phyloP scores from a whole-genome alignment of 257 asterid genomes.

The Solanum piurae region DNA sequence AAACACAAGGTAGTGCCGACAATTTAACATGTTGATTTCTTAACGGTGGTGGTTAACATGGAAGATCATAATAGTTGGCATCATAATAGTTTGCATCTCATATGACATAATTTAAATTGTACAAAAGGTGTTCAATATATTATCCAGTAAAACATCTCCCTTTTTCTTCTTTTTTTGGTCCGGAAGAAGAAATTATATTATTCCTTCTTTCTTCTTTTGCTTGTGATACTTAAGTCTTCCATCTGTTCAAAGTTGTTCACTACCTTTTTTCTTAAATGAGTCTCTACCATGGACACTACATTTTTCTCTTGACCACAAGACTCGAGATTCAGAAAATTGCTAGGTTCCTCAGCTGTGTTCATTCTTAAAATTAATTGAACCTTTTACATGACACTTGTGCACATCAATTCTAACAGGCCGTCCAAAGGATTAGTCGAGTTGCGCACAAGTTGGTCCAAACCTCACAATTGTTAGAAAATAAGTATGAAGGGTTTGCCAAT shows the following conservation, averaged over 20 bases:
- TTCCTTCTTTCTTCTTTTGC: background rate
- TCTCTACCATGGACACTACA: background rate
- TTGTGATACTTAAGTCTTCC: background rate
- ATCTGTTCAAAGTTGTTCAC: background rate
- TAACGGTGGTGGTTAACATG: background rate
- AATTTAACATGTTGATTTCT: background rate
- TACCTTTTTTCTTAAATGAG: background rate
- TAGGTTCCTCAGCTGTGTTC: background rate
- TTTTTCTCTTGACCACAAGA: background rate
- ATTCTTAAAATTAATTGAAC: background rate
- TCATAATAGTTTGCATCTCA: background rate
- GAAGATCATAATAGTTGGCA: background rate
- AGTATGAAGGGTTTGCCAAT: background rate
- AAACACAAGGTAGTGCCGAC: background rate
- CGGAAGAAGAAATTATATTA: background rate
- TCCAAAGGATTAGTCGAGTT: background rate
- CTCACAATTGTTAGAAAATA: background rate
- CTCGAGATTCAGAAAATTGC: background rate
- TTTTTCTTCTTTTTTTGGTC: background rate
- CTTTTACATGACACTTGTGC: background rate
- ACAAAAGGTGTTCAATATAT: background rate
- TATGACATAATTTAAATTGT: background rate
- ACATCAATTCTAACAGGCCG: background rate
- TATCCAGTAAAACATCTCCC: background rate
- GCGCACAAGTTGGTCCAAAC: background rate